Evolutionary conservation across 2,329 filamentous ascomycete genomes (phyloP), one percentile per base, ranked within the genome.

Genomic region (Ceratocystis lukuohia): DNA sequence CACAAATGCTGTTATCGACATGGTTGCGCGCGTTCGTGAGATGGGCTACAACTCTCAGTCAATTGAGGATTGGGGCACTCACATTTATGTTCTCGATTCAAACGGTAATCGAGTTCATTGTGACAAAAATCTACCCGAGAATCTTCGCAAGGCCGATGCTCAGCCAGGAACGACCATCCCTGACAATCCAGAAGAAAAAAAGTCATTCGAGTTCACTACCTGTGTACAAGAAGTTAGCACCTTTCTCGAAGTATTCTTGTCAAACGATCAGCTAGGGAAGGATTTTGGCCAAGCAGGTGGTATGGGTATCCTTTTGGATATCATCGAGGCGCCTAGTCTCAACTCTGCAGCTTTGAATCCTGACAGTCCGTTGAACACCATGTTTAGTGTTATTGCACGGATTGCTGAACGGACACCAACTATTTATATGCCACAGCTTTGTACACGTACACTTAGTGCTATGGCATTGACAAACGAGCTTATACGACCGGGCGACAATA

Each of bases 1-100:
- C 68, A 85, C 93, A 69, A 87, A 88, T 69, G 88, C 90, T n/a
- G 85, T 96, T 17, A 82, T 95, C 68, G 86, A 91, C 69, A 96
- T 97, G 90, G 84, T 96, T 68, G 87, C 87, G 44, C 85, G 91
- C 65, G 88, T 99, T 45, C 84, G 86, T 50, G 81, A 88, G 69
- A 78, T 96, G 28, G 91, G 88, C 70, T 83, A 84, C 63, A 80
- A 81, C 53, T 88, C 90, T 73, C 87, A 90, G 2, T 82, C 81
- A 71, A 80, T 82, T 50, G 79, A 84, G 65, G 87, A 87, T 33
- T 86, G 88, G 77, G 94, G 94, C 62, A 85, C 88, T 0, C 95
- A 92, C 72, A 79, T 99, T 20, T 86, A 88, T 78, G 78, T 84
- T 20, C 79, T 82, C 57, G 80, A 83, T 69, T 74, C 80, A 2